Conservation (phyloP, 2,329 filamentous ascomycete species). For the Sclerotinia sclerotiorum region DNA sequence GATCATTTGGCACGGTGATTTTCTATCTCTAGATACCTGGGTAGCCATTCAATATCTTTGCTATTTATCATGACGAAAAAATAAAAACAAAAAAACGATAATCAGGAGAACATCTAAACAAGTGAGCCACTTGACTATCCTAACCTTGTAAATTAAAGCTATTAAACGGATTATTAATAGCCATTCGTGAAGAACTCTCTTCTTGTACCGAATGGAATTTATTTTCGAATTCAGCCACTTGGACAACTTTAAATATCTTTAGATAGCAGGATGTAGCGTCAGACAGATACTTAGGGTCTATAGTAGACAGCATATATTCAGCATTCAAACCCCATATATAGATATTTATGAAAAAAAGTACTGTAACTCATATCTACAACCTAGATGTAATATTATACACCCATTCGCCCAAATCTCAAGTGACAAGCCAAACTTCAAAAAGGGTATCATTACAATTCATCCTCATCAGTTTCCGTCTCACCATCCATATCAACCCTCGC, state of each 20-base stretch:
- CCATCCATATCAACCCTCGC: not conserved
- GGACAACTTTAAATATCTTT: not conserved
- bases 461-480: constrained; percentile 11
- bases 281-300: no score
- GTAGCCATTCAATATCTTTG: no score
- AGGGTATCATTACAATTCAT: constrained; percentile 15
- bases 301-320: not conserved
- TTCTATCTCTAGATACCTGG: no score
- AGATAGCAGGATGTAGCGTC: not conserved
- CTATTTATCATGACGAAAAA: no score
- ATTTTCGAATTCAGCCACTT: not conserved
- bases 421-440: not conserved
- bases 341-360: not conserved
- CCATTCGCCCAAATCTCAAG: not conserved
- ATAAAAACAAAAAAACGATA: no score
- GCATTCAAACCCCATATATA: not conserved
- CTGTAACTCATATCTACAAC: not conserved
- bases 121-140: no score
- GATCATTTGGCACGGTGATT: not conserved
- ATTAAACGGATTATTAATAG: no score
- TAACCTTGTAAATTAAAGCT: no score
- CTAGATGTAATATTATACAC: not conserved
- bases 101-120: no score
- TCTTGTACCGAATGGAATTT: not conserved
- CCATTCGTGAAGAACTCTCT: not conserved